A percentile compares a stretch with the other conserved stretches of the same genome.
Conservation (phyloP, 2,329 filamentous ascomycete genomes). For the Fusarium nodosum region DNA sequence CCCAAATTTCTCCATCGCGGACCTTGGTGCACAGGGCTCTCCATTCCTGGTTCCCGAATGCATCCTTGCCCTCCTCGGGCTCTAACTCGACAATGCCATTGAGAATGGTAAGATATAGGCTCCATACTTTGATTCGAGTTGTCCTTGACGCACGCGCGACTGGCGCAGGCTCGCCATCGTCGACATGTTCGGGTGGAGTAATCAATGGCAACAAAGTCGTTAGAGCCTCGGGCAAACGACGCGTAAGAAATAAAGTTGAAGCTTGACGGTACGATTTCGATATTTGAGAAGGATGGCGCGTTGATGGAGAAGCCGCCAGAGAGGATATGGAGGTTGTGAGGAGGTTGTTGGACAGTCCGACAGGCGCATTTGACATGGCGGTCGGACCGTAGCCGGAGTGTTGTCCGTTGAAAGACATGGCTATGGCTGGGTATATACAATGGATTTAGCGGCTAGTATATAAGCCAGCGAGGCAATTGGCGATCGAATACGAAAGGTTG, state of each 20-base stretch:
- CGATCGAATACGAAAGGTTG: conserved; percentile 36
- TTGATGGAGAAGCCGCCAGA: conserved; percentile 71
- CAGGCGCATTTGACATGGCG: conserved; percentile 51
- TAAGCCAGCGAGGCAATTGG: conserved; percentile 17
- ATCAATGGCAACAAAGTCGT: conserved; percentile 88
- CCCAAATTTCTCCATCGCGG: conserved; percentile 92
- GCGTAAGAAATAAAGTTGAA: conserved; percentile 93
- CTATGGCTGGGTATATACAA: conserved; percentile 21
- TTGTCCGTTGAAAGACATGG: conserved; percentile 62
- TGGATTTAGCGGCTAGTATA: conserved; percentile 14
- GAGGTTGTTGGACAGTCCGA: conserved; percentile 64
- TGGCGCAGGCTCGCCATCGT: conserved; percentile 73
- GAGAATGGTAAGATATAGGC: conserved; percentile 91
- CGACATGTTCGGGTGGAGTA: conserved; percentile 66
- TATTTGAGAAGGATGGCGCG: conserved; percentile 78
- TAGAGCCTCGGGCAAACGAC: conserved; percentile 89
- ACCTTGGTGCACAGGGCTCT: conserved; percentile 85
- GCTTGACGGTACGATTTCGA: conserved; percentile 95
- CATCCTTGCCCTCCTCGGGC: conserved; percentile 87
- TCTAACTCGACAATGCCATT: conserved; percentile 93
- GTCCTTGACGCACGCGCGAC: conserved; percentile 84
- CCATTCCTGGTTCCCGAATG: conserved; percentile 90
- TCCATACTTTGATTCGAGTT: conserved; percentile 96
- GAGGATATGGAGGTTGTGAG: conserved; percentile 78
- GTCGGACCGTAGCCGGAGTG: conserved; percentile 62